Evolutionary conservation across 148 eudicot species (phyloP).

Genomic region (Pouteria glomerata): DNA sequence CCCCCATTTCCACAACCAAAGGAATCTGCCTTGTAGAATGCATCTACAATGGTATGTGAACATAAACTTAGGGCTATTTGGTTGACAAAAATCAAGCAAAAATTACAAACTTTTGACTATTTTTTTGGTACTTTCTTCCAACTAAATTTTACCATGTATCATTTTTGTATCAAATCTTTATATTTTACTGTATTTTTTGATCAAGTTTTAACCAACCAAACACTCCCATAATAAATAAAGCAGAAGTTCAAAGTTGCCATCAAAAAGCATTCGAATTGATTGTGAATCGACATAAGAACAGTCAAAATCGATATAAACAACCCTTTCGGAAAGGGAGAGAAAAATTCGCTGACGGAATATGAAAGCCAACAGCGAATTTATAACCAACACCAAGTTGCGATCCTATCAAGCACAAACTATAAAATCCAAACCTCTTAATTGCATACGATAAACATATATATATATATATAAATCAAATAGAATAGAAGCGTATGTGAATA

Average conservation of each 20-base stretch:
- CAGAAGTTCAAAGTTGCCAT: background rate
- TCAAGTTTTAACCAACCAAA: too few species aligned
- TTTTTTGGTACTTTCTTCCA: too few species aligned
- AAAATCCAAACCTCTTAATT: background rate
- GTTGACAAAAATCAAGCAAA: background rate
- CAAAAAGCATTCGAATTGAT: background rate
- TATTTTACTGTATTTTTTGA: too few species aligned
- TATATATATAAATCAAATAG: background rate
- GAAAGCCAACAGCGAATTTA: background rate
- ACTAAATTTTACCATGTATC: too few species aligned
- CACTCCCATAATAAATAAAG: too few species aligned
- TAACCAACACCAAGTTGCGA: background rate
- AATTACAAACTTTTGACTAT: background rate
- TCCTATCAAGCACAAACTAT: background rate
- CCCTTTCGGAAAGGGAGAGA: slow-evolving; percentile 2
- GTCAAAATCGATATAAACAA: background rate
- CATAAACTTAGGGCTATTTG: too few species aligned
- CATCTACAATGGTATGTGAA: background rate
- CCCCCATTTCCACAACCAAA: background rate
- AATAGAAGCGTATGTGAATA: background rate
- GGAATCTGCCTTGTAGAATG: background rate
- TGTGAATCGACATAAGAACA: background rate
- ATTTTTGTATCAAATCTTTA: too few species aligned
- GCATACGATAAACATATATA: too few species aligned
- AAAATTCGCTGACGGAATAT: background rate